These are phyloP conservation scores for Rhodosporidiobolus odoratus DNA, from an alignment of 768 basidiomycete species.

Conservation along the genomic window DNA sequence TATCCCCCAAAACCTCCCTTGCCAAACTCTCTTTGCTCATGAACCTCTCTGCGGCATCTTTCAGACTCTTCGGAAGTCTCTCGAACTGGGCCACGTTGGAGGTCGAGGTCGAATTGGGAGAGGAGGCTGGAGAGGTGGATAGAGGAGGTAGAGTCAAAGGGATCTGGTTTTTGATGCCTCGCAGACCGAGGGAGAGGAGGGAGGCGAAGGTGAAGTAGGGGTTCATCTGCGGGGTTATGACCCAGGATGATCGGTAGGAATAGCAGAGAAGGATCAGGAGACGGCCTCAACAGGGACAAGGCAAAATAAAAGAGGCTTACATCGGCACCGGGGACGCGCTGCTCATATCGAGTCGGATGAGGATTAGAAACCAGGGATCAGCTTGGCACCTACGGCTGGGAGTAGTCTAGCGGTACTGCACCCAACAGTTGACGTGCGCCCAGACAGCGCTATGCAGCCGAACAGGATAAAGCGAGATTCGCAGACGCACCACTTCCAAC, in stretches of 20 bases:
- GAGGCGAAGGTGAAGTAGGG: slow-evolving; percentile 83
- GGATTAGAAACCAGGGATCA: neutral
- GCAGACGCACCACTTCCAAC: slow-evolving; percentile 60
- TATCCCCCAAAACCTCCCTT: slow-evolving; percentile 69
- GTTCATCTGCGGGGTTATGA: slow-evolving; percentile 54
- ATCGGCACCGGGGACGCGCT: slow-evolving; percentile 88
- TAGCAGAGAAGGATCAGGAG: neutral
- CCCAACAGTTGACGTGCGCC: no score
- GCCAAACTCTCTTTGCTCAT: slow-evolving; percentile 72
- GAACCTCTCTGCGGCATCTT: slow-evolving; percentile 74
- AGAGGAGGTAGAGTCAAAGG: slow-evolving; percentile 67
- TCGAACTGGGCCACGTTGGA: slow-evolving; percentile 53
- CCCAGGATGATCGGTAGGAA: neutral
- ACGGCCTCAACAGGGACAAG: neutral
- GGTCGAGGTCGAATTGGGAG: neutral
- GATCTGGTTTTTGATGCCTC: slow-evolving; percentile 77
- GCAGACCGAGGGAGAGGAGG: slow-evolving; percentile 76
- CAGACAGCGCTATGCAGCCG: no score
- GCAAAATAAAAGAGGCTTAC: slow-evolving; percentile 51
- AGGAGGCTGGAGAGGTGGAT: neutral
- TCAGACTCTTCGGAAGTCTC: slow-evolving; percentile 72
- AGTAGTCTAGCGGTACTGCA: no score
- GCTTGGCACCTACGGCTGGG: no score
- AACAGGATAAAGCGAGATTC: neutral
- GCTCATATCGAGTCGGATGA: neutral